phyloP scores from a whole-genome alignment of 202 grass and related monocot species.

The Setaria italica region DNA sequence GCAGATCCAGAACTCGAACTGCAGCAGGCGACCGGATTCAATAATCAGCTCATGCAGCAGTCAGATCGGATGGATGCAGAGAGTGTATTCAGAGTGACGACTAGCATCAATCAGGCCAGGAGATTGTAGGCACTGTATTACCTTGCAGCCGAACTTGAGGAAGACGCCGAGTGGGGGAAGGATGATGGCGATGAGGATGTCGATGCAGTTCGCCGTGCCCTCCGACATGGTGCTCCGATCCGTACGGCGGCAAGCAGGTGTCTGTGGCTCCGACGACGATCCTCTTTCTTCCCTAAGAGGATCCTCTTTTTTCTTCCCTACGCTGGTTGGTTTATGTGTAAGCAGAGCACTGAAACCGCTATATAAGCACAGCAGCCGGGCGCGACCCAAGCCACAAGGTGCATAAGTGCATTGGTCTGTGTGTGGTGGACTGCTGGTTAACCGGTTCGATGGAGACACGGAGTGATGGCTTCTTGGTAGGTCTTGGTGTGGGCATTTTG shows the following conservation, averaged over 20 bases:
- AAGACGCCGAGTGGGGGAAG: conserved; percentile 59
- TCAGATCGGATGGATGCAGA: neutral
- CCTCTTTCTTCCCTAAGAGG: too few species aligned
- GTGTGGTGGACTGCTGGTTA: too few species aligned
- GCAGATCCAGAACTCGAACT: conserved; percentile 67
- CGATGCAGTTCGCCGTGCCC: conserved; percentile 49
- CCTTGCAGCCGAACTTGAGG: conserved; percentile 67
- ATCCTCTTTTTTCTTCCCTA: neutral
- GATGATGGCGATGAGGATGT: conserved; percentile 64
- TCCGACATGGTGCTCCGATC: conserved; percentile 17
- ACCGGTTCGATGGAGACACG: too few species aligned
- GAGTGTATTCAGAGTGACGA: neutral
- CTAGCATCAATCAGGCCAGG: neutral
- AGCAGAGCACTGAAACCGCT: neutral
- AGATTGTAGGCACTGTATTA: neutral
- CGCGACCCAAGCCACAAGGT: too few species aligned
- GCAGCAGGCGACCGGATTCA: neutral
- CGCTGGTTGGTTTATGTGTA: neutral
- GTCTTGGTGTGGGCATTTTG: too few species aligned
- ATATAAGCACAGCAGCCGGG: neutral
- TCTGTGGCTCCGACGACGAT: neutral
- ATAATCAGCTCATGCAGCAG: neutral
- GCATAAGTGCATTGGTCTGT: too few species aligned
- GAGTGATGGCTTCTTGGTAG: too few species aligned
- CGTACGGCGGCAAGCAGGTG: too few species aligned